phyloP scores from a whole-genome alignment of 1,284 basidiomycete genomes.

The Megacollybia platyphylla region DNA sequence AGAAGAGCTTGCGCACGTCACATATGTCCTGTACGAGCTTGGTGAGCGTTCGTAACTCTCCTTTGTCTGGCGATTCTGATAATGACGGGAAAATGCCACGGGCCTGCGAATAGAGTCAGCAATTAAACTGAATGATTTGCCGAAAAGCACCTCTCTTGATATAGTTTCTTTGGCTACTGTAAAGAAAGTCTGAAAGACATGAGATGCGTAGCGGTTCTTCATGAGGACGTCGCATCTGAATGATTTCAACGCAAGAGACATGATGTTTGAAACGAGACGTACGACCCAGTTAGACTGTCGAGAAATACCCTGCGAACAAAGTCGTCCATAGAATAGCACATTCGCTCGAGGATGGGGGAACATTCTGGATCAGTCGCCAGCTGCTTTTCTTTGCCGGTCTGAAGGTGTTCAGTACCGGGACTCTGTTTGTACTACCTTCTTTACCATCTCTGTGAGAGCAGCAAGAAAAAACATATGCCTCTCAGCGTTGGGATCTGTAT shows the following conservation, averaged over 20 bases:
- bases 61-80: constrained; percentile 36
- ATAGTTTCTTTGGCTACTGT: constrained; percentile 64
- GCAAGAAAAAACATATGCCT: constrained; percentile 75
- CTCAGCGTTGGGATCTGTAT: constrained; percentile 65
- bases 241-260: constrained; percentile 1
- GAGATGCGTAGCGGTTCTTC: constrained; percentile 80
- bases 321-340: constrained; percentile 88
- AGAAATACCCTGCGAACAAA: constrained; percentile 81
- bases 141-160: constrained; percentile 57
- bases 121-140: neutral
- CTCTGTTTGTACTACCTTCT: no score
- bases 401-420: no score
- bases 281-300: constrained; percentile 79
- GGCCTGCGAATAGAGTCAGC: constrained; percentile 25
- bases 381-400: constrained; percentile 70
- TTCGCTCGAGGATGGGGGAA: constrained; percentile 76
- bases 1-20: constrained; percentile 31
- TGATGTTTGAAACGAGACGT: constrained; percentile 22
- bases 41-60: constrained; percentile 64
- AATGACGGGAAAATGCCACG: constrained; percentile 47
- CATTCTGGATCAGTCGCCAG: constrained; percentile 89
- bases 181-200: constrained; percentile 85
- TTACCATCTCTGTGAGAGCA: constrained; percentile 64
- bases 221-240: constrained; percentile 55
- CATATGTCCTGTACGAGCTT: constrained; percentile 53